These are phyloP conservation scores for Dactylellina drechsleri DNA, from an alignment of 2,329 filamentous ascomycete species.

Conservation along the genomic window DNA sequence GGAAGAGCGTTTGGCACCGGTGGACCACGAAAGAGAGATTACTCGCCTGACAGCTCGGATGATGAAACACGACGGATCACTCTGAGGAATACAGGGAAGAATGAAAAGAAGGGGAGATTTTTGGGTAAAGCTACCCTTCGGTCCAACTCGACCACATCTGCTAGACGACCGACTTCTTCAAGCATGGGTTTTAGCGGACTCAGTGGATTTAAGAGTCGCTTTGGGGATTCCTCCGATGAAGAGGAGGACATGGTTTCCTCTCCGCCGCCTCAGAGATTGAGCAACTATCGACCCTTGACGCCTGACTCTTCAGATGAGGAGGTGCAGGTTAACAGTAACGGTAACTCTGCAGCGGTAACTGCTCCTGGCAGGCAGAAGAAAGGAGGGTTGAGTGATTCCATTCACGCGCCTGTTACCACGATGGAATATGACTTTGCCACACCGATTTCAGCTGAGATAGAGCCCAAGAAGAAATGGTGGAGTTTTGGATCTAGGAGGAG, in stretches of 20 bases:
- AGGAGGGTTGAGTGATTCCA: constrained; percentile 16
- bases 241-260: constrained; percentile 20
- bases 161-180: constrained; percentile 21
- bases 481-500: constrained; percentile 42
- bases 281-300: constrained; percentile 38
- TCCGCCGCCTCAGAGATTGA: not conserved
- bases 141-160: constrained; percentile 6
- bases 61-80: constrained; percentile 25
- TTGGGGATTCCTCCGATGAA: constrained; percentile 48
- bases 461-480: constrained; percentile 54
- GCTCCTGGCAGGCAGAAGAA: not conserved
- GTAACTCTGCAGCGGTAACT: not conserved
- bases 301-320: constrained; percentile 47
- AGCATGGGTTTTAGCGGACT: constrained; percentile 15
- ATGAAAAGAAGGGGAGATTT: constrained; percentile 44
- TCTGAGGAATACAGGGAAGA: constrained; percentile 16
- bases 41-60: constrained; percentile 52
- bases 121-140: constrained; percentile 41
- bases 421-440: constrained; percentile 33
- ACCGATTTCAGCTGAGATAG: constrained; percentile 25
- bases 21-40: constrained; percentile 40
- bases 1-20: constrained; percentile 44
- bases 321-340: not conserved
- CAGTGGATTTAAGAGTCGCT: constrained; percentile 37
- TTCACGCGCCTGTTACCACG: constrained; percentile 26